Conservation (phyloP, 2,329 filamentous ascomycete genomes). For the Alternaria brassicicola region DNA sequence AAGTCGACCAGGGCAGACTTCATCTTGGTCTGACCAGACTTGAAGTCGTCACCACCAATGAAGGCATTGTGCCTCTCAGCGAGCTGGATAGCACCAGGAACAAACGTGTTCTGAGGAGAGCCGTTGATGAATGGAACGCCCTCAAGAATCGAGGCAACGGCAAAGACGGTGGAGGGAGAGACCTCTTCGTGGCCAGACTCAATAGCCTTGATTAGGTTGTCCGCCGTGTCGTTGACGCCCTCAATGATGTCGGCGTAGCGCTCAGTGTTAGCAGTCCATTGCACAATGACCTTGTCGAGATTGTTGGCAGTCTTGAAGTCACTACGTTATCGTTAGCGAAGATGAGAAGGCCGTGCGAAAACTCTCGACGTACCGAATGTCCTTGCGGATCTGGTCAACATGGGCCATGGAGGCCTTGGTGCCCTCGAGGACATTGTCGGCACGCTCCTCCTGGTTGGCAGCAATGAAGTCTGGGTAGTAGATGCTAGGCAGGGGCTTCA, state of each 20-base stretch:
- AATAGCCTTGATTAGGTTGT: slow-evolving; percentile 89
- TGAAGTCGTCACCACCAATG: slow-evolving; percentile 98
- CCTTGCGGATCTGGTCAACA: slow-evolving; percentile 88
- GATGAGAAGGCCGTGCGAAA: background rate
- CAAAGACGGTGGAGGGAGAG: slow-evolving; percentile 94
- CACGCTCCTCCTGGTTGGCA: slow-evolving; percentile 95
- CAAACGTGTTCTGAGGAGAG: slow-evolving; percentile 98
- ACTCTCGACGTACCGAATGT: slow-evolving; percentile 72
- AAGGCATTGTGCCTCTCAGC: slow-evolving; percentile 87
- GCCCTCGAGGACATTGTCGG: slow-evolving; percentile 86
- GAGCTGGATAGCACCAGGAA: slow-evolving; percentile 87
- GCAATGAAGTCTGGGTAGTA: slow-evolving; percentile 99
- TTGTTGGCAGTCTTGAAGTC: slow-evolving; percentile 86
- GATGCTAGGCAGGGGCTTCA: slow-evolving; percentile 90
- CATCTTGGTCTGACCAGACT: slow-evolving; percentile 99
- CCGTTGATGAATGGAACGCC: slow-evolving; percentile 96
- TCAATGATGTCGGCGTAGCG: slow-evolving; percentile 87
- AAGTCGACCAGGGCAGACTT: slow-evolving; percentile 99
- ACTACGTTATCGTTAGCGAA: slow-evolving; percentile 41
- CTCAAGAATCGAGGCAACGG: slow-evolving; percentile 92
- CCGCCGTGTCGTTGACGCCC: slow-evolving; percentile 94
- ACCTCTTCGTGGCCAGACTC: slow-evolving; percentile 86
- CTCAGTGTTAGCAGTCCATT: slow-evolving; percentile 99
- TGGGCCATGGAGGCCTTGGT: slow-evolving; percentile 84
- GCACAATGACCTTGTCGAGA: slow-evolving; percentile 94